phyloP scores from a whole-genome alignment of 176 grass and related monocot species.

The Poa pratensis region DNA sequence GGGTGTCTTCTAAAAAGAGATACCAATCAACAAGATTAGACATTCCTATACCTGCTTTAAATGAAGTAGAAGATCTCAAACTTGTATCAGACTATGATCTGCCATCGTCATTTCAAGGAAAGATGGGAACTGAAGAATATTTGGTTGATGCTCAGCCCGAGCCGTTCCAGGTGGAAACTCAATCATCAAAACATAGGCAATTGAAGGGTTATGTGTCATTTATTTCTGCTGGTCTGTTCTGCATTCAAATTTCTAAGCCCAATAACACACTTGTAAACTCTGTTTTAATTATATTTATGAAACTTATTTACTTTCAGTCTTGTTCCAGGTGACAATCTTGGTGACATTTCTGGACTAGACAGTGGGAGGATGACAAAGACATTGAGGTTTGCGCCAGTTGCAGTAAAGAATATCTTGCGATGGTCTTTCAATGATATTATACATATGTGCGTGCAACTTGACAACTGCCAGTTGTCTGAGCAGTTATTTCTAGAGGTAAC shows the following conservation, averaged over 20 bases:
- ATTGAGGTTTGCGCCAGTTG: slow-evolving; percentile 40
- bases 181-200: slow-evolving; percentile 38
- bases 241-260: slow-evolving; percentile 22
- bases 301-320: slow-evolving; percentile 51
- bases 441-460: slow-evolving; percentile 54
- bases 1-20: slow-evolving; percentile 57
- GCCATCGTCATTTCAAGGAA: slow-evolving; percentile 42
- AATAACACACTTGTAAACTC: not conserved
- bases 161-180: slow-evolving; percentile 30
- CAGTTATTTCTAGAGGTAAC: slow-evolving; percentile 87
- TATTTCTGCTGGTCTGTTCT: slow-evolving; percentile 42
- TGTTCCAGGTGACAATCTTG: slow-evolving; percentile 47
- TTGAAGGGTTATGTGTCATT: slow-evolving; percentile 35
- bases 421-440: slow-evolving; percentile 89
- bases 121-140: slow-evolving; percentile 30
- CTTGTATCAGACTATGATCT: slow-evolving; percentile 34
- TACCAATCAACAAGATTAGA: slow-evolving; percentile 69
- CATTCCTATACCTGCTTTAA: slow-evolving; percentile 75
- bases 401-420: slow-evolving; percentile 57
- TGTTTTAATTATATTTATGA: slow-evolving; percentile 28
- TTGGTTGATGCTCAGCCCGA: slow-evolving; percentile 37
- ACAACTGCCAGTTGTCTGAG: slow-evolving; percentile 62
- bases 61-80: slow-evolving; percentile 47
- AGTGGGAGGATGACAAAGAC: slow-evolving; percentile 39
- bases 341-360: slow-evolving; percentile 36